A percentile compares a stretch with the other conserved stretches of the same genome.
phyloP scores from a whole-genome alignment of 1,284 basidiomycete genomes.

The Microbotryum violaceum region DNA sequence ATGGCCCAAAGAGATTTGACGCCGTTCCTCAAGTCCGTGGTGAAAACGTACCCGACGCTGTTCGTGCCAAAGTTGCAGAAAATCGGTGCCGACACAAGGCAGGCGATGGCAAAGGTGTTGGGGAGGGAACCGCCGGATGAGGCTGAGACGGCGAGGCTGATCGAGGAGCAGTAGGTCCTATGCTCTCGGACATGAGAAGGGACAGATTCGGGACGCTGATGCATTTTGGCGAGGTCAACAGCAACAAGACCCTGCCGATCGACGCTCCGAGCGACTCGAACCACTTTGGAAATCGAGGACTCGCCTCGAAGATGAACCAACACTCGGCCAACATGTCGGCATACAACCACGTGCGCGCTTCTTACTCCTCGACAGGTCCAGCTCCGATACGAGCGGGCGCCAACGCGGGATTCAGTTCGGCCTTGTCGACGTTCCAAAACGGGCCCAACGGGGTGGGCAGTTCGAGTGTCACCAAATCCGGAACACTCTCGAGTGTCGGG shows the following conservation, averaged over 20 bases:
- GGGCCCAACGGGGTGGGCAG: too few species aligned
- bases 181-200: neutral
- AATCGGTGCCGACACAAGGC: constrained; percentile 13
- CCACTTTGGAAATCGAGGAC: neutral
- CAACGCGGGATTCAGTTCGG: constrained; percentile 18
- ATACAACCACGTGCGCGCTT: neutral
- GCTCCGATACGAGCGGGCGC: constrained; percentile 10
- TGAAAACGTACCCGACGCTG: constrained; percentile 10
- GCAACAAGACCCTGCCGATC: constrained; percentile 9
- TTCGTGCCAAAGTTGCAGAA: constrained; percentile 27
- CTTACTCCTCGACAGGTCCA: neutral
- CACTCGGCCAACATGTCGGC: neutral
- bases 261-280: constrained; percentile 4
- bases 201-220: neutral
- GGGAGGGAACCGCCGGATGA: constrained; percentile 11
- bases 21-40: constrained; percentile 14
- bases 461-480: too few species aligned
- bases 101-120: constrained; percentile 17
- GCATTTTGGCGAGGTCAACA: neutral
- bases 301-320: neutral
- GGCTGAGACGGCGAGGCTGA: constrained; percentile 1
- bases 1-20: constrained; percentile 11
- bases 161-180: constrained; percentile 16
- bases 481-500: neutral
- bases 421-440: constrained; percentile 5